phyloP scores from a whole-genome alignment of 306 rosid genomes.

The Mimosa bimucronata region DNA sequence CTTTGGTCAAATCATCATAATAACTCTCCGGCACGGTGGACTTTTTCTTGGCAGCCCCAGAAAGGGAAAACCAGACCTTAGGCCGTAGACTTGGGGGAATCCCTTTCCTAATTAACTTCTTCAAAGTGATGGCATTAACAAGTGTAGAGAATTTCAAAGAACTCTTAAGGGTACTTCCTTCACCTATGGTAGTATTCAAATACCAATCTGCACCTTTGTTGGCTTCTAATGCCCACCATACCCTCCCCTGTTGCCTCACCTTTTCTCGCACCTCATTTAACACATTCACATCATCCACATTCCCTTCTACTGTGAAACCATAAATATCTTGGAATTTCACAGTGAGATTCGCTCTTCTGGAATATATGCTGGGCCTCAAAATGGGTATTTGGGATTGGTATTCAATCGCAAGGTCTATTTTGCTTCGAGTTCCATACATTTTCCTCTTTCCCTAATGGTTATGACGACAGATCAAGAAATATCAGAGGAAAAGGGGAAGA shows the following conservation, averaged over 20 bases:
- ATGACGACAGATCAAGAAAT: constrained; percentile 46
- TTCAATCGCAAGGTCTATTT: constrained; percentile 85
- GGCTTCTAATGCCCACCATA: constrained; percentile 99
- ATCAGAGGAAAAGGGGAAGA: constrained; percentile 18
- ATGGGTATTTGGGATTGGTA: constrained; percentile 78
- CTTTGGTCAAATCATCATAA: constrained; percentile 80
- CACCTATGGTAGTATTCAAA: constrained; percentile 69
- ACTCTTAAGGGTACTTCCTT: constrained; percentile 79
- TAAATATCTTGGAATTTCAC: constrained; percentile 98
- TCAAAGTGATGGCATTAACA: constrained; percentile 85
- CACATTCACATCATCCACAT: constrained; percentile 97
- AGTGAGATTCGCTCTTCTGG: constrained; percentile 87
- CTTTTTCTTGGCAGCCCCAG: constrained; percentile 98
- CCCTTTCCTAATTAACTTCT: constrained; percentile 90
- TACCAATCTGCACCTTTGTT: constrained; percentile 98
- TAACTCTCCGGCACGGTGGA: constrained; percentile 98
- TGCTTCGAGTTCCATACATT: constrained; percentile 82
- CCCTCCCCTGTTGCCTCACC: constrained; percentile 93
- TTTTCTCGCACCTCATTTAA: constrained; percentile 96
- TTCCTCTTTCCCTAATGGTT: constrained; percentile 25
- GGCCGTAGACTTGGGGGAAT: constrained; percentile 94
- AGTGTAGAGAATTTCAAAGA: constrained; percentile 79
- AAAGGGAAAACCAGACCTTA: constrained; percentile 92
- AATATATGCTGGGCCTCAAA: constrained; percentile 93
- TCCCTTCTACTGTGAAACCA: constrained; percentile 94